Percentiles rank a stretch among this genome's conserved stretches.
These are phyloP conservation scores for Malassezia brasiliensis DNA, from an alignment of 1,284 basidiomycete genomes.

Conservation along the genomic window DNA sequence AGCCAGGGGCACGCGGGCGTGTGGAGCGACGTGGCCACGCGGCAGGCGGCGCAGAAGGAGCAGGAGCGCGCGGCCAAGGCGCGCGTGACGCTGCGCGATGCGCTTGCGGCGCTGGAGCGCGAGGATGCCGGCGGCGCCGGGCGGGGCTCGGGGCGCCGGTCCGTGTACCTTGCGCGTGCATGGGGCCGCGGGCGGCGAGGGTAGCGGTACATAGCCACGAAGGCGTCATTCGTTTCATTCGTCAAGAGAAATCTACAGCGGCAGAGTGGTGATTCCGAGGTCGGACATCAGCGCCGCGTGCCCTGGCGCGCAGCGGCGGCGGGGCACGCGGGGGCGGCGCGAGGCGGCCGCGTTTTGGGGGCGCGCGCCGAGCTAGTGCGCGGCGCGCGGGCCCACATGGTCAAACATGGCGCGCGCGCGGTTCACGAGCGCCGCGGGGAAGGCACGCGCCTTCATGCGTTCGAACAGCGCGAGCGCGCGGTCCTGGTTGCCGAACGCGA, in stretches of 20 bases:
- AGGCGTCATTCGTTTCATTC: too few relatives aligned
- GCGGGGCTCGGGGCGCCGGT: constrained; percentile 19
- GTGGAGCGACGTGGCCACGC: constrained; percentile 42
- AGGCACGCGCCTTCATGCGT: constrained; percentile 61
- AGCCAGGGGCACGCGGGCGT: constrained; percentile 22
- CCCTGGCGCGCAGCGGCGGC: too few relatives aligned
- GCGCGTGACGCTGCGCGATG: constrained; percentile 39
- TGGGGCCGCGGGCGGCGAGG: constrained; percentile 6
- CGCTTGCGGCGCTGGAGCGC: constrained; percentile 39
- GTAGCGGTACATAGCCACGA: neutral
- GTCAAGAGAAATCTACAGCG: too few relatives aligned
- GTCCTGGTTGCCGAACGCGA: constrained; percentile 65
- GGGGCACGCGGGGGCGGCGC: too few relatives aligned
- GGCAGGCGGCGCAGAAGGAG: constrained; percentile 37
- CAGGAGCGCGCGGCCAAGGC: constrained; percentile 32
- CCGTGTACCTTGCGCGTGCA: constrained; percentile 19
- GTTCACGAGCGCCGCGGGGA: constrained; percentile 48
- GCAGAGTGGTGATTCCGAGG: neutral
- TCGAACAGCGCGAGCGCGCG: constrained; percentile 64
- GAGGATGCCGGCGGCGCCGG: constrained; percentile 23
- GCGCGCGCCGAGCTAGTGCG: too few relatives aligned
- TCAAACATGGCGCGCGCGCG: constrained; percentile 32
- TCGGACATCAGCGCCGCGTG: too few relatives aligned
- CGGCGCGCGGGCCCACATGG: neutral
- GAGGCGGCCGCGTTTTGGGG: too few relatives aligned